A percentile compares a stretch with the other conserved stretches of the same genome.
phyloP scores from a whole-genome alignment of 2,329 filamentous ascomycete species.

The Xylaria arbuscula region DNA sequence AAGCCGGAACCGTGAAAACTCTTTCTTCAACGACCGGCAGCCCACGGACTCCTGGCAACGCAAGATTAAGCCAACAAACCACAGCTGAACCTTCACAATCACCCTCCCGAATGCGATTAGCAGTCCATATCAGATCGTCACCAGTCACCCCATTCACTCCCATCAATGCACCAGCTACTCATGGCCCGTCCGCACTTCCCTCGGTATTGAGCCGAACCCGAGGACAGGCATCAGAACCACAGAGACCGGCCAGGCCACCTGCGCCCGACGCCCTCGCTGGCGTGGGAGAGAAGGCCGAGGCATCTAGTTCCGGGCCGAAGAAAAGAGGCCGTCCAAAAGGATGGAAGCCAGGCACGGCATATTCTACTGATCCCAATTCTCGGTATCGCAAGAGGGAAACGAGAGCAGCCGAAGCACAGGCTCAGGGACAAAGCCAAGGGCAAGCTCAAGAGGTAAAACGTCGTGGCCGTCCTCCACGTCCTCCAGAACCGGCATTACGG shows the following conservation, averaged over 20 bases:
- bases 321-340: constrained; percentile 63
- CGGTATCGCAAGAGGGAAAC: constrained; percentile 37
- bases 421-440: constrained; percentile 10
- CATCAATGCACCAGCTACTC: constrained; percentile 29
- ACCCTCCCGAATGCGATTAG: constrained; percentile 36
- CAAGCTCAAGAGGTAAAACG: constrained; percentile 50
- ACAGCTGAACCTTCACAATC: constrained; percentile 21
- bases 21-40: constrained; percentile 20
- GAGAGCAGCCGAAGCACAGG: constrained; percentile 20
- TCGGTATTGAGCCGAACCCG: constrained; percentile 18
- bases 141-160: constrained; percentile 36
- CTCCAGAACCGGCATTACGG: constrained; percentile 53
- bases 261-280: constrained; percentile 23
- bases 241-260: constrained; percentile 22
- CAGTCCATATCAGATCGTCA: constrained; percentile 46
- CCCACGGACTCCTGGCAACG: constrained; percentile 19
- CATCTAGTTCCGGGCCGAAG: constrained; percentile 39
- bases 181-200: constrained; percentile 19
- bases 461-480: constrained; percentile 57
- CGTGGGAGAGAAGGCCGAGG: constrained; percentile 27
- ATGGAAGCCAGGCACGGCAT: constrained; percentile 54
- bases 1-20: constrained; percentile 9
- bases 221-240: constrained; percentile 21
- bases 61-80: constrained; percentile 20
- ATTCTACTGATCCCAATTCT: constrained; percentile 39